These are phyloP conservation scores for Auricularia auricula-judae DNA, from an alignment of 768 basidiomycete genomes.

Conservation along the genomic window DNA sequence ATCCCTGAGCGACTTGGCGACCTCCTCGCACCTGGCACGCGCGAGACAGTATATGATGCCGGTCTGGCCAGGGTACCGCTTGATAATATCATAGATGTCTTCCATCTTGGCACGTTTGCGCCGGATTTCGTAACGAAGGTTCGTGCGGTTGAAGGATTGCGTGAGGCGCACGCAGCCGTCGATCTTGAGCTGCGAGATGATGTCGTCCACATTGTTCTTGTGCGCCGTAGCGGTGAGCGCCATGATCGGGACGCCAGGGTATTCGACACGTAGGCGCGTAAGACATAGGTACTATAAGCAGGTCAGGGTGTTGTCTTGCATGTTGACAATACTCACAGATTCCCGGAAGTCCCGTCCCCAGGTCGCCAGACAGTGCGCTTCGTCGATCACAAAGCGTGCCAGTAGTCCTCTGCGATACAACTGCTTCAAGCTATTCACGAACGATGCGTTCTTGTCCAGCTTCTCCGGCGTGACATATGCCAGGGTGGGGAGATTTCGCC, in stretches of 20 bases:
- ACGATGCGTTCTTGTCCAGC: slow-evolving; percentile 47
- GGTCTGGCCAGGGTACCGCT: slow-evolving; percentile 40
- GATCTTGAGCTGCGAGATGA: slow-evolving; percentile 60
- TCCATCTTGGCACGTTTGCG: slow-evolving; percentile 33
- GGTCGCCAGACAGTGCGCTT: slow-evolving; percentile 87
- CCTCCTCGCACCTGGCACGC: slow-evolving; percentile 65
- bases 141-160: slow-evolving; percentile 91
- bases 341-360: slow-evolving; percentile 93
- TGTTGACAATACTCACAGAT: slow-evolving; percentile 37
- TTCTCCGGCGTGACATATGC: slow-evolving; percentile 93
- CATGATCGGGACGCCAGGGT: slow-evolving; percentile 81
- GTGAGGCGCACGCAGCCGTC: slow-evolving; percentile 44
- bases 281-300: slow-evolving; percentile 53
- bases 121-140: slow-evolving; percentile 65
- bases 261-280: slow-evolving; percentile 56
- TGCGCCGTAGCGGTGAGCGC: slow-evolving; percentile 95
- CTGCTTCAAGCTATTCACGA: slow-evolving; percentile 43
- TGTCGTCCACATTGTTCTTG: slow-evolving; percentile 63
- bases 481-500: slow-evolving; percentile 43
- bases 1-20: slow-evolving; percentile 57
- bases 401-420: slow-evolving; percentile 48
- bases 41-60: slow-evolving; percentile 83
- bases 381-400: slow-evolving; percentile 90
- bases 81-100: slow-evolving; percentile 63
- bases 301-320: background rate